Evolutionary conservation across 495 filamentous ascomycete genomes (phyloP), one percentile per base, ranked within the genome.

Genomic region (Patellaria atrata): DNA sequence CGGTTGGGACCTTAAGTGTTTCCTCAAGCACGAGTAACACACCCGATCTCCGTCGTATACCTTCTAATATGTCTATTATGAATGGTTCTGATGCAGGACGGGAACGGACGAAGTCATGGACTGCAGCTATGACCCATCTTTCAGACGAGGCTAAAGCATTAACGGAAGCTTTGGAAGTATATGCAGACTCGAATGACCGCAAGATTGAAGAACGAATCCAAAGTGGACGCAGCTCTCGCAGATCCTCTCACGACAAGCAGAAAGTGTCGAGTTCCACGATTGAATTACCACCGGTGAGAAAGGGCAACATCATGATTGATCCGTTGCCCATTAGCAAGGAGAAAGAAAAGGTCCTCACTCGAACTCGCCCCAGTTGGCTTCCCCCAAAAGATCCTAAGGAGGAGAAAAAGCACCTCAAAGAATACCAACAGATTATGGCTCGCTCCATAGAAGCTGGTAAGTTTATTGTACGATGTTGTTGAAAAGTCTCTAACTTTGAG

Each of bases 401-500:
- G 54, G 89, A 97, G 57, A 86, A 73, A 54, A 77, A 74, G 36
- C 89, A 97, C 51, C 44, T 97, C 35, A 86, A 70, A 50, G 81
- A 96, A 54, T 97, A 93, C 48, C 79, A 92, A 53, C 71, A 66
- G 48, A 96, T 97, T 81, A 91, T 94, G 81, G 73, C 73, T 0
- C 67, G 70, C 35, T 79, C 82, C 30, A 59, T 71, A 21, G 83
- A 92, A 57, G 70, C 77, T 27, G 70, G 73, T 75, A 56, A 29
- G 64, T 60, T 28, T 26, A 32, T 30, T 3, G 10, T 4, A 4
- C 27, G 20, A 3, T 23, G 18, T 22, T 16, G 5, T 7, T 23
- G 1, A 5, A 17, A n/a, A 25, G 2, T 41, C 1, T 33, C 38
- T 13, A 15, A 20, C 15, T 38, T 24, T 31, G 3, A 23, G 23